Base-by-base conservation (phyloP, 139 green algal genomes). In the Marvania coccoides region DNA sequence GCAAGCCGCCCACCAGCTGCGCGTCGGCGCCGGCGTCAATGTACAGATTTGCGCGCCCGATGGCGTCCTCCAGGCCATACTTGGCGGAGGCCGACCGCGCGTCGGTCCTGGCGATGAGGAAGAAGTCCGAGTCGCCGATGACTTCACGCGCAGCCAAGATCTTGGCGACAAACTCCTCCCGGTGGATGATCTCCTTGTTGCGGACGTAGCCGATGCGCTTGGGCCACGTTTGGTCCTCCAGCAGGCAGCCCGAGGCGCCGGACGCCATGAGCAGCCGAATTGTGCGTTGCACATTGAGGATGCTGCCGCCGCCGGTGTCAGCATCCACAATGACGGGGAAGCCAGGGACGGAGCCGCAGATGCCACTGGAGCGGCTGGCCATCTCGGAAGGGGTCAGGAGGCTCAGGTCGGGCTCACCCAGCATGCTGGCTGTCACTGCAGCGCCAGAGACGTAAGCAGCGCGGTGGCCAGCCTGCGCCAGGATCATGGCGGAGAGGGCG, bases 211-310 rank as follows among this genome's bases (percentile, higher is more conserved):
- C 82, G 36, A 69, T 65, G 14, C 73, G 69, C 74, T 87, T 91
- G 24, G 84, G 82, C 85, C 82, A 90, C 36, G 71, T 47, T 64
- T 93, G 86, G 70, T 93, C 87, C 71, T 94, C 88, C 2, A 95
- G 47, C 36, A 91, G 82, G 74, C 77, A 87, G 13, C 87, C 88
- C 51, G 84, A 87, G 45, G 72, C 76, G 24, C 85, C 88, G 13
- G 83, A 73, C 36, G 66, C 76, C 35, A 92, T 94, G 28, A 95
- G 84, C 63, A 87, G 81, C 47, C 70, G 71, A n/a, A 95, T 70
- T 15, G 87, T 95, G 15, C 88, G 78, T 71, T 91, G 80, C 55
- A 95, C 87, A 63, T 95, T 95, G 15, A 95, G 74, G 42, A 90
- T 72, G 57, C 80, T 86, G 64, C 87, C 87, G 46, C 88, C 84